Base-by-base conservation (phyloP, 352 stramenopile species). In the Globisporangium acanthophoron region DNA sequence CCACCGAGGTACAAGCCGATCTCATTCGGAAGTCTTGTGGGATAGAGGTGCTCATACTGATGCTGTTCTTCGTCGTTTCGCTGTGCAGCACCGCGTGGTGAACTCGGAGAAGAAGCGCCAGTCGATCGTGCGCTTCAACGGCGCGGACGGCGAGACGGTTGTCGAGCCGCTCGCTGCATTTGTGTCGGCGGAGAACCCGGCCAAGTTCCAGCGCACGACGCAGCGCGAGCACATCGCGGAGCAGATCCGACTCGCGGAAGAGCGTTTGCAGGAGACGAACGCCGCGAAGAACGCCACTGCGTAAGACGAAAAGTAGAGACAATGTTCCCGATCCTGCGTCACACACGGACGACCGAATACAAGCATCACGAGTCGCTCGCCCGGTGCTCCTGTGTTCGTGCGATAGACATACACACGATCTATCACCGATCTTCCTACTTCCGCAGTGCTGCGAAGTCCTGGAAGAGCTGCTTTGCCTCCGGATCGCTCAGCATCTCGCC, bases 51-150 rank as follows among this genome's bases (percentile, higher is more conserved):
- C 18, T 35, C 5, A 7, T 11, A 15, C 35, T 50, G 18, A 46
- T 12, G 1, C 12, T 43, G 13, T 0, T 2, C 52, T n/a, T 37
- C n/a, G 49, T 29, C 66, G 21, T 44, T 12, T 40, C 39, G 37
- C 4, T 1, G 6, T 5, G 15, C 47, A 92, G 80, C 84, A 94
- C 55, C 84, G 84, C 18, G 81, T 94, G 16, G 76, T 88, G 53
- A 90, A 88, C 67, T 77, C 74, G 16, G 69, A 83, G 37, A 76
- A 80, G 52, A 87, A 89, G 66, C 81, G 84, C 5, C 80, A 92
- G 56, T 92, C 84, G 3, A 92, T 92, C 40, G 80, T 94, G 40
- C 81, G 84, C 12, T 94, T 94, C 69, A 90, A 92, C 52, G 84
- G 81, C 31, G 73, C 83, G 0, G 76, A 90, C 39, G 78, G 81